phyloP scores from a whole-genome alignment of 257 asterid genomes.

The Ehretia macrophylla region DNA sequence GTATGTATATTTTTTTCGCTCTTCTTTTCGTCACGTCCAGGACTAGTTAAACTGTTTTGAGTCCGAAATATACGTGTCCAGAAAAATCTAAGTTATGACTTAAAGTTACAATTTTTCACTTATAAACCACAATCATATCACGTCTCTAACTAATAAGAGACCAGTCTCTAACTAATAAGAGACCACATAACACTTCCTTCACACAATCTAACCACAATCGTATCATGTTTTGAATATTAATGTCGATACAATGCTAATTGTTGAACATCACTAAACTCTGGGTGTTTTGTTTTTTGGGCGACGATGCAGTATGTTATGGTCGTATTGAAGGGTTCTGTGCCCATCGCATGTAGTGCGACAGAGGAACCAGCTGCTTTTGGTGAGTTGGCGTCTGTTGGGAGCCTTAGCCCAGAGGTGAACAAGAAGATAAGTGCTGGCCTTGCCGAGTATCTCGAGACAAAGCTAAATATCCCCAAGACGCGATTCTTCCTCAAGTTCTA shows the following conservation, averaged over 20 bases:
- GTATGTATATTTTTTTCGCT: slow-evolving; percentile 26
- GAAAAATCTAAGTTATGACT: too few species aligned
- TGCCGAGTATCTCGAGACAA: slow-evolving; percentile 64
- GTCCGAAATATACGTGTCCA: too few species aligned
- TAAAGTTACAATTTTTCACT: too few species aligned
- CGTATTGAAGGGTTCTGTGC: slow-evolving; percentile 88
- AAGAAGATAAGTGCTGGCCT: slow-evolving; percentile 87
- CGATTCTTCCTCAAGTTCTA: slow-evolving; percentile 89
- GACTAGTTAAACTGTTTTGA: background rate
- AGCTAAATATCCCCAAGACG: slow-evolving; percentile 68
- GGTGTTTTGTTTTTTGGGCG: too few species aligned
- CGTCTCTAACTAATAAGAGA: too few species aligned
- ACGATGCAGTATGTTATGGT: slow-evolving; percentile 97
- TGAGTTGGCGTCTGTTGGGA: slow-evolving; percentile 84
- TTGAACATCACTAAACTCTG: too few species aligned
- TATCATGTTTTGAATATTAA: too few species aligned
- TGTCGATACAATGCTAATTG: too few species aligned
- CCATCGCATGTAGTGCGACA: slow-evolving; percentile 85
- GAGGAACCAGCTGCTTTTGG: slow-evolving; percentile 88
- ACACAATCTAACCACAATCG: too few species aligned
- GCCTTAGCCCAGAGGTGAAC: slow-evolving; percentile 69
- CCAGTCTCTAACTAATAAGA: too few species aligned
- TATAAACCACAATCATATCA: too few species aligned
- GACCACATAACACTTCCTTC: too few species aligned
- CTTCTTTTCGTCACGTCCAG: background rate